These are phyloP conservation scores for Pogostemon cablin DNA, from an alignment of 257 asterid genomes.

Conservation along the genomic window DNA sequence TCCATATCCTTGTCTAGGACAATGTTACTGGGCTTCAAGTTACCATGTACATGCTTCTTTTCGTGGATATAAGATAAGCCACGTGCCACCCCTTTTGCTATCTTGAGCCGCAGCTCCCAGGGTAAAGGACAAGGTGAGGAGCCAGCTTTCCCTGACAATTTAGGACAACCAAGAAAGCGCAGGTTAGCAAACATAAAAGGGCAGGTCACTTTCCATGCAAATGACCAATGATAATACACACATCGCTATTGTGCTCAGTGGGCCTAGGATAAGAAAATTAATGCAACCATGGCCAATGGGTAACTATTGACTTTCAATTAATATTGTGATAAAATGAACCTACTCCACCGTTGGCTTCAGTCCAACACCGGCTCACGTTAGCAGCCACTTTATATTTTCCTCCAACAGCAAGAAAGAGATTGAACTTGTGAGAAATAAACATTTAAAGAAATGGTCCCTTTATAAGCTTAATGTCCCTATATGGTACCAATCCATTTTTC, in stretches of 20 bases:
- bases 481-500: conserved; percentile 4
- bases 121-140: conserved; percentile 77
- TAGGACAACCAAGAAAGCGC: conserved; percentile 10
- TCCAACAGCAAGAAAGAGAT: conserved; percentile 19
- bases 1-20: conserved; percentile 72
- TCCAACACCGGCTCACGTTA: conserved; percentile 34
- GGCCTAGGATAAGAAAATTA: conserved; percentile 27
- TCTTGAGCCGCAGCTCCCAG: conserved; percentile 78
- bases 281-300: conserved; percentile 26
- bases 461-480: neutral
- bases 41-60: conserved; percentile 87
- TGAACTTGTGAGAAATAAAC: conserved; percentile 16
- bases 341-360: conserved; percentile 55
- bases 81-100: conserved; percentile 89
- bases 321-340: conserved; percentile 49
- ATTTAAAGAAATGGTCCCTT: conserved; percentile 26
- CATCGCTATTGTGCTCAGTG: conserved; percentile 39
- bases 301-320: conserved; percentile 60
- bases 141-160: conserved; percentile 66
- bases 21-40: conserved; percentile 80
- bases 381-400: conserved; percentile 22
- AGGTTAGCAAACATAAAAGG: conserved; percentile 30
- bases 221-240: conserved; percentile 20
- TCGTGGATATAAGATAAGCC: conserved; percentile 80
- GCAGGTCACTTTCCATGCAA: conserved; percentile 51